phyloP scores from a whole-genome alignment of 1,284 basidiomycete species.

The Naganishia liquefaciens region DNA sequence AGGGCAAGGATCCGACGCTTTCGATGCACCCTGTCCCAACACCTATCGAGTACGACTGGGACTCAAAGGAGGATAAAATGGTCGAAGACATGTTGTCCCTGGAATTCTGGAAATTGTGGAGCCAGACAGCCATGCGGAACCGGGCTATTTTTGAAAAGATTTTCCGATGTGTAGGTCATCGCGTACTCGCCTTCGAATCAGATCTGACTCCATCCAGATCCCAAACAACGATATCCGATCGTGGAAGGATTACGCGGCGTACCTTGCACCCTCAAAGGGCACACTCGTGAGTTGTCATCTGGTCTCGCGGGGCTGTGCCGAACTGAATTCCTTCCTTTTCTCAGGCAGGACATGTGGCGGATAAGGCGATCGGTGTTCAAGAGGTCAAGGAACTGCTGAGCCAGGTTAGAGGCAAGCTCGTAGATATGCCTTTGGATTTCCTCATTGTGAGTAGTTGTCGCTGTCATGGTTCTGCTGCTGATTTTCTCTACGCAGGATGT shows the following conservation, averaged over 20 bases:
- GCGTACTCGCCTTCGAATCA: neutral
- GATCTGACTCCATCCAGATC: constrained; percentile 50
- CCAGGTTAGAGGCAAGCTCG: constrained; percentile 61
- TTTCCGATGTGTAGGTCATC: constrained; percentile 42
- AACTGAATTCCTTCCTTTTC: constrained; percentile 58
- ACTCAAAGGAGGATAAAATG: constrained; percentile 61
- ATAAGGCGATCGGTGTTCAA: constrained; percentile 61
- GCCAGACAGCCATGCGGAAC: constrained; percentile 72
- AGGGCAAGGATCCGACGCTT: constrained; percentile 58
- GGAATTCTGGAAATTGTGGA: constrained; percentile 65
- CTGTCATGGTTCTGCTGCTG: too few relatives aligned
- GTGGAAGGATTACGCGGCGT: constrained; percentile 75
- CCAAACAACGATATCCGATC: constrained; percentile 75
- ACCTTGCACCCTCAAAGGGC: constrained; percentile 46
- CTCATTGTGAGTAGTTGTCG: constrained; percentile 40
- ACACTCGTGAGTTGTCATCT: constrained; percentile 40
- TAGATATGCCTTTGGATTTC: constrained; percentile 56
- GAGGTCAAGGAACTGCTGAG: constrained; percentile 72
- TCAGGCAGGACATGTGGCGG: constrained; percentile 80
- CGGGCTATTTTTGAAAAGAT: constrained; percentile 65
- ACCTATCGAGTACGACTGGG: constrained; percentile 68
- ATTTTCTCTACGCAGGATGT: constrained; percentile 25
- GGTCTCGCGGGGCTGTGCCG: constrained; percentile 22
- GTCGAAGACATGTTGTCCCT: constrained; percentile 80
- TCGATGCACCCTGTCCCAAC: constrained; percentile 74